Base-by-base conservation (phyloP, 2,329 filamentous ascomycete species). In the Trichoderma koningii region DNA sequence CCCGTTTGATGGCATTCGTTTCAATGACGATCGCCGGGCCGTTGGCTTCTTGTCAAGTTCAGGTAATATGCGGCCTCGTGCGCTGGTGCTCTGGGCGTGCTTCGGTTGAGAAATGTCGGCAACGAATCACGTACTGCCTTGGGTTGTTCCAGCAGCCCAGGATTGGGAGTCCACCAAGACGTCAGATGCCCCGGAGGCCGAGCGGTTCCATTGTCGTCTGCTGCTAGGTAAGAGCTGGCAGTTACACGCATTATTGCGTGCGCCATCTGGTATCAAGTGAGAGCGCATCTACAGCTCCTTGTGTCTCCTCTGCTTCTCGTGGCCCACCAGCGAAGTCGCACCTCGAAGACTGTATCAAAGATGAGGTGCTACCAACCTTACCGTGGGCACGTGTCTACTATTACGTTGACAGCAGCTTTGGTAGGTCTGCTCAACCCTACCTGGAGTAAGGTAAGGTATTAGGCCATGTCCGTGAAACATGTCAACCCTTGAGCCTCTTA, bases 401-500 rank as follows among this genome's bases (percentile, higher is more conserved):
- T 14, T 42, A 42, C 15, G n/a, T 3, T 34, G 41, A n/a, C 17
- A n/a, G 41, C n/a, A n/a, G 41, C 30, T 47, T 57, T 34, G 30
- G 41, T 7, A 47, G 59, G 59, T 45, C 17, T 53, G 59, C n/a
- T 53, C 48, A 53, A 62, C 59, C 50, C 48, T 30, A 5, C 28
- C n/a, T n/a, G n/a, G n/a, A n/a, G n/a, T n/a, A n/a, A 23, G 21
- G 21, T 30, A 7, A 7, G 6, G 6, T 62, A 34, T 47, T 45
- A 45, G 23, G 47, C 50, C 14, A 38, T 52, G 41, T 63, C 61
- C 28, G 61, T 63, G 61, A 52, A 50, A 56, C 61, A 42, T 63
- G 52, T 56, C 52, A 44, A 63, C 52, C 56, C 41, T 55, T 50
- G 52, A 60, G 47, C 63, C 55, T 59, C 55, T 60, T 34, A 65